phyloP scores from a whole-genome alignment of 768 basidiomycete species.

The Mycena amicta region DNA sequence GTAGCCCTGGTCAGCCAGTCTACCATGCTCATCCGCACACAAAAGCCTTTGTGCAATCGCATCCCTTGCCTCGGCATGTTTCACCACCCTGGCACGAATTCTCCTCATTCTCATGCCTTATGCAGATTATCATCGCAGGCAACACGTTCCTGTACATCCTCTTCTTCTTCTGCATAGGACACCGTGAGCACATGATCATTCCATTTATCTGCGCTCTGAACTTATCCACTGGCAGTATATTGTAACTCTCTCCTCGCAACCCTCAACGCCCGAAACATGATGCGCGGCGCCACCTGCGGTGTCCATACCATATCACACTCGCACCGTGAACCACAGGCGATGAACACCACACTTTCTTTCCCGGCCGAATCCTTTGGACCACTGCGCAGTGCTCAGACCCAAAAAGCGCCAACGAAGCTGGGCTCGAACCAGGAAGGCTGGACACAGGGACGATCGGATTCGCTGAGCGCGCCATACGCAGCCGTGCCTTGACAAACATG shows the following conservation, averaged over 20 bases:
- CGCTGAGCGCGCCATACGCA: no score
- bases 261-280: conserved; percentile 55
- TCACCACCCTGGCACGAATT: background rate
- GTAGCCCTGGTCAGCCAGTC: no score
- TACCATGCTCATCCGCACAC: no score
- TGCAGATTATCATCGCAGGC: conserved; percentile 49
- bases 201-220: no score
- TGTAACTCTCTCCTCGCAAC: conserved; percentile 64
- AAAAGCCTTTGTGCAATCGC: conserved; percentile 58
- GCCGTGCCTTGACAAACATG: no score
- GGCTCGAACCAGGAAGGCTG: no score
- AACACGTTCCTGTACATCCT: conserved; percentile 57
- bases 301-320: conserved; percentile 43
- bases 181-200: no score
- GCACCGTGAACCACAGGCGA: conserved; percentile 39
- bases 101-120: background rate
- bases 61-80: conserved; percentile 50
- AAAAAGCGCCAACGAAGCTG: no score
- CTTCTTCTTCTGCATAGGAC: conserved; percentile 63
- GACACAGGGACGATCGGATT: no score
- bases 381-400: no score
- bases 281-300: conserved; percentile 42
- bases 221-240: no score
- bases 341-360: conserved; percentile 29
- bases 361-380: conserved; percentile 33